Evolutionary conservation across 345 rosid genomes (phyloP), one percentile per base, ranked within the genome.

Genomic region (Reutealis trisperma): DNA sequence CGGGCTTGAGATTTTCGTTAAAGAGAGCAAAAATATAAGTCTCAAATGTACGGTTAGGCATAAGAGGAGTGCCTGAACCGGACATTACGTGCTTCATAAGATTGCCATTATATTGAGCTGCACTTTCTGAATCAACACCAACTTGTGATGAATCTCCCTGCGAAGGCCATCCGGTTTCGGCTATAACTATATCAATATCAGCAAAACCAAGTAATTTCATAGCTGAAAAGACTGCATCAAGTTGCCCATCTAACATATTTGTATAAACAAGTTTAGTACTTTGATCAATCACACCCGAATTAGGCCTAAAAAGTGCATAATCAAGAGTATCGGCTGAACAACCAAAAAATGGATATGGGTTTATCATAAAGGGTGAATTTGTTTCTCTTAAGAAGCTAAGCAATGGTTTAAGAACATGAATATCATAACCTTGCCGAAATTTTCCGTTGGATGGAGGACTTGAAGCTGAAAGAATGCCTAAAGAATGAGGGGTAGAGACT

Each of bases 141-240:
- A 89, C 61, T 77, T 95, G 97, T 25, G 77, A 63, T 0, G 45
- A 19, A 32, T 95, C 98, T 11, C 99, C 98, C 32, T 42, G 71
- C 0, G 98, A 93, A 0, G 97, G 98, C 99, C 98, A 93, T 2
- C 98, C 99, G 0, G 97, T 95, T 74, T 95, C 97, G 7, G 93
- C 93, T 18, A 95, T 89, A 1, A 86, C 98, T 37, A 95, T 91
- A 78, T 89, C 98, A 16, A 95, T 62, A 74, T 93, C 98, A 3
- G 80, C 24, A 37, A 88, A 93, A 1, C 93, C 99, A 1, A 92
- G 72, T 15, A 78, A 57, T 72, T 88, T 90, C 87, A 95, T 86
- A 14, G 99, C 96, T 1, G 96, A 90, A 52, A 78, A 91, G 11
- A 95, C 96, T 0, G 98, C 92, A 69, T 95, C 99, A 2, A 93